Percentiles rank a stretch among this genome's conserved stretches.
phyloP scores from a whole-genome alignment of 2,329 filamentous ascomycete species.

The Bipolaris gigantea region DNA sequence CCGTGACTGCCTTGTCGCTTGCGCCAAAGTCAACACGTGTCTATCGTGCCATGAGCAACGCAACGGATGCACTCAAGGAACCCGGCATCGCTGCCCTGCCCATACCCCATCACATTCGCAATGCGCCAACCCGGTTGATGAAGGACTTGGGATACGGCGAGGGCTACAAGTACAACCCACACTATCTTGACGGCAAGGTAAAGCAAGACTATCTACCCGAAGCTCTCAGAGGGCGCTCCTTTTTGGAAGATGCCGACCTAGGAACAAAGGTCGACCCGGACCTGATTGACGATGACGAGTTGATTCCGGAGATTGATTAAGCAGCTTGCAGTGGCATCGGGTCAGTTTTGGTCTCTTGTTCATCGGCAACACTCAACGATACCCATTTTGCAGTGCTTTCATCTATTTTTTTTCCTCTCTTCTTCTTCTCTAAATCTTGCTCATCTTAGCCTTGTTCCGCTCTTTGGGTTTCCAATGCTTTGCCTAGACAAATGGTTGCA shows the following conservation, averaged over 20 bases:
- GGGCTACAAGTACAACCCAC: constrained; percentile 96
- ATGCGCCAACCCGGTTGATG: constrained; percentile 91
- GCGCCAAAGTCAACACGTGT: constrained; percentile 85
- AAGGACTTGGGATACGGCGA: constrained; percentile 87
- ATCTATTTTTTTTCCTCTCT: background rate
- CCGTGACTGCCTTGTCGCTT: constrained; percentile 75
- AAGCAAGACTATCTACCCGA: constrained; percentile 90
- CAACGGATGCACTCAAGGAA: constrained; percentile 75
- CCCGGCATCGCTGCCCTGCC: constrained; percentile 80
- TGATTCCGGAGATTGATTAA: constrained; percentile 30
- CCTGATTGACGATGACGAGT: constrained; percentile 31
- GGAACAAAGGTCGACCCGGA: constrained; percentile 71
- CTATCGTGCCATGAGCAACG: constrained; percentile 81
- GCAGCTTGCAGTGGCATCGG: background rate
- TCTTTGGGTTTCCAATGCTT: no score
- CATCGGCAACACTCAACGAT: constrained; percentile 2
- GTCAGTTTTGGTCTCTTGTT: background rate
- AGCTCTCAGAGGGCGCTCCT: constrained; percentile 67
- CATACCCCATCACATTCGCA: constrained; percentile 84
- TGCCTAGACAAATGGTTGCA: no score
- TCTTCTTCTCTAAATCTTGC: background rate
- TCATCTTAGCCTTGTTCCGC: no score
- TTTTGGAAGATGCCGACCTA: constrained; percentile 79
- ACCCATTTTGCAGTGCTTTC: constrained; percentile 1
- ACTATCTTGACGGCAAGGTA: constrained; percentile 80